Base-by-base conservation (phyloP, 2,329 filamentous ascomycete genomes). In the Diplodia sapinea region DNA sequence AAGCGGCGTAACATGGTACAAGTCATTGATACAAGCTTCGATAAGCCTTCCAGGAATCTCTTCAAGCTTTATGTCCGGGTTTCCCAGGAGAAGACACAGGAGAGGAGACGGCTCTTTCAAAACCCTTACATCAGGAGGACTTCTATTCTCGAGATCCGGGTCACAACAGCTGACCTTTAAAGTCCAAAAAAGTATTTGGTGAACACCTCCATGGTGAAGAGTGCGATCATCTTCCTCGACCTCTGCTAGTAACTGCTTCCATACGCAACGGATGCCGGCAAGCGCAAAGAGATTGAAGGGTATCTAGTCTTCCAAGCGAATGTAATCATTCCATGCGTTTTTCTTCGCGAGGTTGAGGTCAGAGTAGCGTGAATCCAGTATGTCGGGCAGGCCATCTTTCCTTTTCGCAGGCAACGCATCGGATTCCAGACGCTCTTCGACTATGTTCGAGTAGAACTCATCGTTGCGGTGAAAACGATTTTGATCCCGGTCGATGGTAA, bases 401-500 rank as follows among this genome's bases (percentile, higher is more conserved):
- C 26, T 4, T 26, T 4, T 26, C 26, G 26, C 26, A 26, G 26
- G 26, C 26, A 26, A 26, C 7, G 4, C 31, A 33, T 33, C 8
- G 7, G 31, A 9, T 33, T 7, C 7, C 6, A 33, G 31, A 33
- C 26, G 3, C 26, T 3, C 3, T 26, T 26, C 3, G 0, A 26
- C 0, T 26, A 26, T 26, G 26, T 4, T 0, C 4, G 0, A 4
- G 26, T 4, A 4, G 26, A 1, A 0, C 26, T 26, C 26, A 26
- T 26, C 0, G 26, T 4, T 1, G 26, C 0, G 1, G 8, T 9
- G 0, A 33, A 33, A 1, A 9, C 1, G 7, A 50, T 2, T 2
- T 3, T 17, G 1, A 0, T 6, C 40, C 40, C 31, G 26, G 17
- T 17, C 29, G 8, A 38, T 12, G 38, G 26, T 36, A 8, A 23